phyloP scores from a whole-genome alignment of 345 rosid genomes.

The Eucalyptus marginata region DNA sequence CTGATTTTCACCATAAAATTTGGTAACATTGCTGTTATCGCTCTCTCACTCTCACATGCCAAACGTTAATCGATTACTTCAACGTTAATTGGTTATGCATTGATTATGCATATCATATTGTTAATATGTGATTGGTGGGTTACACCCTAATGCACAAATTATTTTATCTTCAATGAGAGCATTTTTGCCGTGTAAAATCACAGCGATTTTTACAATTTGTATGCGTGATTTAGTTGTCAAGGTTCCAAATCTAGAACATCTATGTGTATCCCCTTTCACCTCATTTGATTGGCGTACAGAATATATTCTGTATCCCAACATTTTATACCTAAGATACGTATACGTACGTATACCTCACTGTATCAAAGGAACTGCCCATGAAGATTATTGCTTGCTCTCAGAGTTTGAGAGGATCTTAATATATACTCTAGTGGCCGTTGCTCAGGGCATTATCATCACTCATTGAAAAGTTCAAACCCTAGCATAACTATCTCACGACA shows the following conservation, averaged over 20 bases:
- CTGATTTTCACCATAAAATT: neutral
- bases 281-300: neutral
- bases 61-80: neutral
- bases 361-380: neutral
- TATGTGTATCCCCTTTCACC: neutral
- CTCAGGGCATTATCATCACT: neutral
- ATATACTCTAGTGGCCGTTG: neutral
- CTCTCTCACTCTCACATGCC: neutral
- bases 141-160: neutral
- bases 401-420: neutral
- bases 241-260: neutral
- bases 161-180: neutral
- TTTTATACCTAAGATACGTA: neutral
- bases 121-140: neutral
- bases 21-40: neutral
- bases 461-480: conserved; percentile 5
- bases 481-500: neutral
- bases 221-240: neutral
- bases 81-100: too few relatives aligned
- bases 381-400: neutral
- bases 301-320: neutral
- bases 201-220: neutral
- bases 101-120: neutral
- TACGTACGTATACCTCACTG: neutral
- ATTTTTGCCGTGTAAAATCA: neutral